Evolutionary conservation across 345 rosid genomes (phyloP), one percentile per base, ranked within the genome.

Genomic region (Microthlaspi erraticum): DNA sequence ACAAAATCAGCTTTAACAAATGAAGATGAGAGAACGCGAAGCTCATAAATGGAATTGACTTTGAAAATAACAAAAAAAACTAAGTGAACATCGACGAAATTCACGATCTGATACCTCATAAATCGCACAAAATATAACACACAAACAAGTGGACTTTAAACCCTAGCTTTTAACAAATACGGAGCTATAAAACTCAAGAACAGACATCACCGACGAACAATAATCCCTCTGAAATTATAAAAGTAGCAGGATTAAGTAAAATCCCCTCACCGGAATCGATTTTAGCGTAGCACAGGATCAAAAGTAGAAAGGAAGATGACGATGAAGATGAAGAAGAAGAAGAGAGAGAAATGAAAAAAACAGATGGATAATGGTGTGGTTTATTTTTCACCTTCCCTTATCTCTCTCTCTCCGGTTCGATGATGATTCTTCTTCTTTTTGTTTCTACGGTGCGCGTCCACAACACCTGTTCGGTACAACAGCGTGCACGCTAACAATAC

Each of bases 341-440:
- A 50, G 72, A 74, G 64, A 60, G 64, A 60, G 64, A 60, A 43
- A 52, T 13, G 66, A 26, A 26, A 38, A 7, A 37, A 59, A 58
- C 10, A 61, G 66, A 76, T 63, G 79, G 71, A 76, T 66, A 59
- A 56, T 49, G 66, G 62, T 49, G 66, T 38, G 69, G 4, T 37
- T 46, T 54, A 2, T 53, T 65, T 42, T 53, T 68, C 69, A 68
- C 74, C 74, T 20, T 62, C 56, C 50, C 78, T 75, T 74, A 74
- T 74, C 69, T 68, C 74, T 67, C 57, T 65, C 52, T 67, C 57
- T 65, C 52, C 61, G 44, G 37, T 61, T 49, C 12, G 64, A 61
- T 5, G 29, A 26, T n/a, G n/a, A n/a, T n/a, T n/a, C n/a, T 53
- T 61, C 68, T 61, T 56, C 50, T 17, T 41, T 72, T 60, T 60